Evolutionary conservation across 1,139 yeast genomes (phyloP).

Genomic region (Diutina ranongensis): DNA sequence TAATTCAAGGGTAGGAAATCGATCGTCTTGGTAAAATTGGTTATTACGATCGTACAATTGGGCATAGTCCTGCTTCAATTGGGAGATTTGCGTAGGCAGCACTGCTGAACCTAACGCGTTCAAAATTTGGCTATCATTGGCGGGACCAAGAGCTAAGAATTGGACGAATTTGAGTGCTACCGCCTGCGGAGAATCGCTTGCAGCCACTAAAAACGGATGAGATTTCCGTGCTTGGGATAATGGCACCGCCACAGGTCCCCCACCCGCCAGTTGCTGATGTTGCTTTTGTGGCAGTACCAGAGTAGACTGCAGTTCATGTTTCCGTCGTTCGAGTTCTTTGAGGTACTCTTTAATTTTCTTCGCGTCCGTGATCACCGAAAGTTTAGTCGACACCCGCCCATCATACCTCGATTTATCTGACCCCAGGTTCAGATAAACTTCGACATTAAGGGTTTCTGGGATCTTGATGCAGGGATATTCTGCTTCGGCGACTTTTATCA

Average conservation of each 20-base stretch:
- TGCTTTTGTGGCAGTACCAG: slow-evolving; percentile 1
- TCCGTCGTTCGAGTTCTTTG: slow-evolving; percentile 1
- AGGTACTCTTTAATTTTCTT: background rate
- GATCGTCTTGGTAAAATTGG: slow-evolving; percentile 22
- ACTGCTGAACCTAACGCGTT: slow-evolving; percentile 7
- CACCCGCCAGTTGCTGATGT: background rate
- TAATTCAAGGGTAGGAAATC: slow-evolving; percentile 16
- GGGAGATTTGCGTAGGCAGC: slow-evolving; percentile 8
- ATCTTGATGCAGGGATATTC: slow-evolving; percentile 5
- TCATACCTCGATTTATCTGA: background rate
- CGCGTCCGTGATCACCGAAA: slow-evolving; percentile 5
- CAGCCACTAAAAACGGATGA: slow-evolving; percentile 8
- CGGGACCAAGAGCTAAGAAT: slow-evolving; percentile 31
- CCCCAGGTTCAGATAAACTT: slow-evolving; percentile 4
- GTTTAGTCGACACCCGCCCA: slow-evolving; percentile 2
- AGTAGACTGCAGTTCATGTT: background rate
- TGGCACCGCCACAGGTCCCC: background rate
- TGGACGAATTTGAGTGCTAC: slow-evolving; percentile 19
- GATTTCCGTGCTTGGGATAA: background rate
- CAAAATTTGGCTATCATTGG: slow-evolving; percentile 11
- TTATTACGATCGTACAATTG: slow-evolving; percentile 25
- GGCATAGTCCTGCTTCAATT: slow-evolving; percentile 13
- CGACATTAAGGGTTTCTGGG: slow-evolving; percentile 5
- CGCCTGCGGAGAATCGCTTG: slow-evolving; percentile 16
- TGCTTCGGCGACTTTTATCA: background rate